Conservation (phyloP, 2,329 filamentous ascomycete genomes). For the Colletotrichum eremochloae region DNA sequence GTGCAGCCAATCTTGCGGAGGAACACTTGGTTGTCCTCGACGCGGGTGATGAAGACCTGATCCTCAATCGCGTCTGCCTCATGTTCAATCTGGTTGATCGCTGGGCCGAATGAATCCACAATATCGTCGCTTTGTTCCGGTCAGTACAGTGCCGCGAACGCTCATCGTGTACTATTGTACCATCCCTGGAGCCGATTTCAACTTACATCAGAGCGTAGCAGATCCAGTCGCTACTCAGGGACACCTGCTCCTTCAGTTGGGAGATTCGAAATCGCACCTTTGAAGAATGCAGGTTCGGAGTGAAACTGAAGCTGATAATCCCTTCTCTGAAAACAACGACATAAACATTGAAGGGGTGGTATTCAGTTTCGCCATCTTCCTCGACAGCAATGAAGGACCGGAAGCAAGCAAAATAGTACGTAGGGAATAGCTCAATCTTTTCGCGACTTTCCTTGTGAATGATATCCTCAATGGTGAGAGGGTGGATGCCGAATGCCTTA, state of each 20-base stretch:
- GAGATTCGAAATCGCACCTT: slow-evolving; percentile 93
- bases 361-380: slow-evolving; percentile 83
- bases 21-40: slow-evolving; percentile 89
- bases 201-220: slow-evolving; percentile 96
- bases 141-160: slow-evolving; percentile 12
- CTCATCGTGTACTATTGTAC: neutral
- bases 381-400: slow-evolving; percentile 86
- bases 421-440: slow-evolving; percentile 97
- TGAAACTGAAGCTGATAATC: slow-evolving; percentile 93
- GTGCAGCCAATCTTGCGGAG: slow-evolving; percentile 90
- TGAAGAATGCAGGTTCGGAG: slow-evolving; percentile 85
- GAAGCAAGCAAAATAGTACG: slow-evolving; percentile 99
- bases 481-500: slow-evolving; percentile 95
- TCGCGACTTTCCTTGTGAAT: slow-evolving; percentile 94
- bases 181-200: neutral
- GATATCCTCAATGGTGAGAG: slow-evolving; percentile 96
- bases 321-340: slow-evolving; percentile 97
- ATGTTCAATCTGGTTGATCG: slow-evolving; percentile 86
- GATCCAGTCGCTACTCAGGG: slow-evolving; percentile 96
- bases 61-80: slow-evolving; percentile 96
- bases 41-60: slow-evolving; percentile 90
- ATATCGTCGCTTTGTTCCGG: slow-evolving; percentile 81
- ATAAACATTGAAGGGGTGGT: slow-evolving; percentile 96
- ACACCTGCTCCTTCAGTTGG: slow-evolving; percentile 92
- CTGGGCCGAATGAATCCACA: slow-evolving; percentile 92